Conservation (phyloP, 768 basidiomycete species). For the Trametes sanguinea region DNA sequence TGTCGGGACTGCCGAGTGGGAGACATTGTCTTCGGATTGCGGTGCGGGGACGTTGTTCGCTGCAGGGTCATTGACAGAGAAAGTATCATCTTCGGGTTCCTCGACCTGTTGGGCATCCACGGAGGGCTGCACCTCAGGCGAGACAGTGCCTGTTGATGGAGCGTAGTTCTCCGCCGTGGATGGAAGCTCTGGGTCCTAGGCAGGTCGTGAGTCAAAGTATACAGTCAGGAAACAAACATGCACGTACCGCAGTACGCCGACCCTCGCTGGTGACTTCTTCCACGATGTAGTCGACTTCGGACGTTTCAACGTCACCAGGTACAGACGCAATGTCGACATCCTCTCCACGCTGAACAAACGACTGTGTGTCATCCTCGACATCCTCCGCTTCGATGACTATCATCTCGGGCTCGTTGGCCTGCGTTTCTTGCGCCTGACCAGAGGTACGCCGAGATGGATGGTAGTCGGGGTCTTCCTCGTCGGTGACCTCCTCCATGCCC, state of each 20-base stretch:
- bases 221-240: too few species aligned
- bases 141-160: not conserved
- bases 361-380: constrained; percentile 7
- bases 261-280: constrained; percentile 38
- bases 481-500: constrained; percentile 7
- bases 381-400: constrained; percentile 5
- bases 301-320: not conserved
- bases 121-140: not conserved
- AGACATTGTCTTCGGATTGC: not conserved
- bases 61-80: not conserved
- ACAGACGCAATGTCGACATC: constrained; percentile 4
- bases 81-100: not conserved
- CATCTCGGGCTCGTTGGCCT: not conserved
- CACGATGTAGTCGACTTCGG: constrained; percentile 28
- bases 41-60: not conserved
- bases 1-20: not conserved
- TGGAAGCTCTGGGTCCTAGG: constrained; percentile 3
- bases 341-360: not conserved
- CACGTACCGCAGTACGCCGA: constrained; percentile 36
- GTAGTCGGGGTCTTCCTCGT: not conserved
- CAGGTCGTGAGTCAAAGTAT: too few species aligned
- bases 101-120: not conserved
- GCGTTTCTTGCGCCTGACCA: not conserved
- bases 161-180: not conserved
- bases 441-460: not conserved